Conservation (phyloP, 148 eudicot genomes). For the Limonium bicolor region DNA sequence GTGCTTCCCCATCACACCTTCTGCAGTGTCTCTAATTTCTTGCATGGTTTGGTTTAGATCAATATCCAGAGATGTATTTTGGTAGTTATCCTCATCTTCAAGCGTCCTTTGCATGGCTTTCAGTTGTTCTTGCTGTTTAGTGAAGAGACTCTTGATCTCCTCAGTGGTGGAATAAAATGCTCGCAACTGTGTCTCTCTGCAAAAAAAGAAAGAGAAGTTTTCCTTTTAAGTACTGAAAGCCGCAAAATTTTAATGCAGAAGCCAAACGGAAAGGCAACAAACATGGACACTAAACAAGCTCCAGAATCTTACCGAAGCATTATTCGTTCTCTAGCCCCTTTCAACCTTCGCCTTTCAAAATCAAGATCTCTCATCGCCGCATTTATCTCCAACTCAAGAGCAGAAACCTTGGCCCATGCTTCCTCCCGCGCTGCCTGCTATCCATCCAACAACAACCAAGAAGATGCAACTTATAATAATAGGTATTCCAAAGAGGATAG, state of each 20-base stretch:
- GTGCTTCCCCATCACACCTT: slow-evolving; percentile 22
- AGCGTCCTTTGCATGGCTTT: slow-evolving; percentile 89
- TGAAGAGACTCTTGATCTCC: slow-evolving; percentile 58
- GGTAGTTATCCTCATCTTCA: slow-evolving; percentile 86
- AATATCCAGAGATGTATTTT: slow-evolving; percentile 42
- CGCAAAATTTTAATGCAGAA: too few relatives aligned
- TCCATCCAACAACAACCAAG: slow-evolving; percentile 26
- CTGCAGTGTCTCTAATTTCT: slow-evolving; percentile 10
- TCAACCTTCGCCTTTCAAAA: slow-evolving; percentile 68
- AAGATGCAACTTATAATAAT: slow-evolving; percentile 19
- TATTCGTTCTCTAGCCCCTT: slow-evolving; percentile 80
- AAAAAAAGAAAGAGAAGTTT: slow-evolving; percentile 3
- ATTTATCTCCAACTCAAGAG: slow-evolving; percentile 84
- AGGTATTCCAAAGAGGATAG: background rate
- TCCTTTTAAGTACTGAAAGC: background rate
- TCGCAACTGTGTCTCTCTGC: slow-evolving; percentile 89
- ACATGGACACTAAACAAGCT: background rate
- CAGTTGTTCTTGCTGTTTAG: slow-evolving; percentile 90
- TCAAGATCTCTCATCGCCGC: slow-evolving; percentile 93
- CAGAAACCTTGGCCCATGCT: slow-evolving; percentile 97
- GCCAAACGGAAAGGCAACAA: background rate
- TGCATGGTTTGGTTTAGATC: slow-evolving; percentile 17
- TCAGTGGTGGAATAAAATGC: slow-evolving; percentile 92
- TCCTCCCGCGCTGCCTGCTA: slow-evolving; percentile 99
- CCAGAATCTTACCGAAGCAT: slow-evolving; percentile 65